Evolutionary conservation across 2,329 filamentous ascomycete species (phyloP).

Genomic region (Trichoderma arundinaceum): DNA sequence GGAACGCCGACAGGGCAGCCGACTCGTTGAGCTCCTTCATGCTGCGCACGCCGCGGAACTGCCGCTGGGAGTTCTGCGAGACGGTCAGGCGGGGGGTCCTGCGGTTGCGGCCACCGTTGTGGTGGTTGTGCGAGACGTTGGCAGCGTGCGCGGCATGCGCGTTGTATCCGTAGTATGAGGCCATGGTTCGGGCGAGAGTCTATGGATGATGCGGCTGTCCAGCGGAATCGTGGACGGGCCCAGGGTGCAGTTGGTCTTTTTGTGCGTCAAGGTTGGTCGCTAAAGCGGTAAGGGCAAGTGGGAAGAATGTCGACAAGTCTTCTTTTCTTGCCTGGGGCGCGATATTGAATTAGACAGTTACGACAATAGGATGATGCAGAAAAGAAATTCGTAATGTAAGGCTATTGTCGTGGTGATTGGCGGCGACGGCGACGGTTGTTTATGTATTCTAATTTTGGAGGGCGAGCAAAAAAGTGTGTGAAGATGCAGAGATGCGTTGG

Average conservation of each 20-base stretch:
- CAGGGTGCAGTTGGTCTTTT: neutral
- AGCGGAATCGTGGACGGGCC: slow-evolving; percentile 13
- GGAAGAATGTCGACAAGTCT: no score
- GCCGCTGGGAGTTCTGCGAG: slow-evolving; percentile 82
- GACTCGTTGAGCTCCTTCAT: slow-evolving; percentile 86
- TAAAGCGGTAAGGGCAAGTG: no score
- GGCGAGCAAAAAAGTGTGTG: slow-evolving; percentile 5
- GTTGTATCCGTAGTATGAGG: slow-evolving; percentile 68
- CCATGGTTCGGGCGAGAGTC: slow-evolving; percentile 52
- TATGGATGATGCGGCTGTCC: slow-evolving; percentile 27
- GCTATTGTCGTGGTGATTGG: slow-evolving; percentile 5
- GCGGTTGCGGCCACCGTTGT: slow-evolving; percentile 75
- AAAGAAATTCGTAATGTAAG: slow-evolving; percentile 2
- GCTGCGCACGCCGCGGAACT: slow-evolving; percentile 82
- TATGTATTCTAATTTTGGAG: slow-evolving; percentile 3
- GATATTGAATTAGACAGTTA: slow-evolving; percentile 40
- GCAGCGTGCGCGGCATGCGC: slow-evolving; percentile 64
- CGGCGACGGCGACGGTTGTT: neutral
- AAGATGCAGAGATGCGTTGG: slow-evolving; percentile 8
- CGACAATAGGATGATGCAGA: slow-evolving; percentile 20
- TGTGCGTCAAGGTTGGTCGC: no score
- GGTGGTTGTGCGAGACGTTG: slow-evolving; percentile 72
- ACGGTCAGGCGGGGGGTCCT: slow-evolving; percentile 81
- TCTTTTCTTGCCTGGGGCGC: slow-evolving; percentile 33
- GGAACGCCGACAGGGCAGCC: slow-evolving; percentile 77